Conservation (phyloP, 805 yeast genomes). For the Candida insectalens region DNA sequence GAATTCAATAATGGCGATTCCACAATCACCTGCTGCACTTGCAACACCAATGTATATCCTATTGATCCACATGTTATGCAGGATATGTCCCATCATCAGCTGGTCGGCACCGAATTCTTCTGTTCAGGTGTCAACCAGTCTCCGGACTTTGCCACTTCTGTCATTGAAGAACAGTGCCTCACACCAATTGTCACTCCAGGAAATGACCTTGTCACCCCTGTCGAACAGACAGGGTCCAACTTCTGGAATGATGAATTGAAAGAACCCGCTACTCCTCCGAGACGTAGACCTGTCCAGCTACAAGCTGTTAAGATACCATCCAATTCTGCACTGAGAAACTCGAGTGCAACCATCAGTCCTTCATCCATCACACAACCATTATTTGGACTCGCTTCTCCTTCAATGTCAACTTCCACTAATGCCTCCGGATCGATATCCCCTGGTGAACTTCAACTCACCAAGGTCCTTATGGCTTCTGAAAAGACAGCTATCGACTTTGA, state of each 20-base stretch:
- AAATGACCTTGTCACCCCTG: constrained; percentile 14
- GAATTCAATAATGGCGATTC: neutral
- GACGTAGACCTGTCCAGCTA: constrained; percentile 1
- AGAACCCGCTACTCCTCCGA: no score
- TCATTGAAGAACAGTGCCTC: neutral
- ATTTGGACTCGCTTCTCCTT: neutral
- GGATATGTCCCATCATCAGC: neutral
- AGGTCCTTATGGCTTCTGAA: constrained; percentile 18
- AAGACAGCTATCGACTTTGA: constrained; percentile 6
- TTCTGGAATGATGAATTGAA: constrained; percentile 11
- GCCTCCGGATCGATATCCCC: no score
- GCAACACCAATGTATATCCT: neutral
- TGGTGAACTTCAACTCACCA: constrained; percentile 8
- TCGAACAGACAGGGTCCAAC: constrained; percentile 13
- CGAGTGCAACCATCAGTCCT: neutral
- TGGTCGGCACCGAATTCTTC: neutral
- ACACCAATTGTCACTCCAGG: constrained; percentile 2
- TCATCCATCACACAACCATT: neutral
- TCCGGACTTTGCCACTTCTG: neutral
- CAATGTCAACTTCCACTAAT: neutral
- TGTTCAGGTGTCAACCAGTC: neutral
- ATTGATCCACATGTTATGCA: constrained; percentile 1
- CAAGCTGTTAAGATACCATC: no score
- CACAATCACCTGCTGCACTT: no score
- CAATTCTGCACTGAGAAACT: neutral